phyloP scores from a whole-genome alignment of 78 protist species.

The Chrysochromulina parva region DNA sequence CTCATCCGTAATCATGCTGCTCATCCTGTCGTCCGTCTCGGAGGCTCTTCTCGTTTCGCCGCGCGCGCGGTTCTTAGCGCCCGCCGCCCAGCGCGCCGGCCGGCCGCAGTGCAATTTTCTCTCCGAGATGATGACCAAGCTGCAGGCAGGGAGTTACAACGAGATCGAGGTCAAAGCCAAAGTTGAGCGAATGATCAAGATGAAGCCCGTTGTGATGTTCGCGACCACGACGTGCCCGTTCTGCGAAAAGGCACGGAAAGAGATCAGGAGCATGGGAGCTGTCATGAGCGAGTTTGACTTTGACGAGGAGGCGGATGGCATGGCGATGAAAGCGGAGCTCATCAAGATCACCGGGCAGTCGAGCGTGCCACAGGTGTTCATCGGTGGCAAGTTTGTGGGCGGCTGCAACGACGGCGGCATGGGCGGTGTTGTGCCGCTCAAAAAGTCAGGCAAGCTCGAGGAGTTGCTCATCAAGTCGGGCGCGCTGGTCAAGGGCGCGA shows the following conservation, averaged over 20 bases:
- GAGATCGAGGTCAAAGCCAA: not conserved
- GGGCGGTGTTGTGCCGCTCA: conserved; percentile 8
- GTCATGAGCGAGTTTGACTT: not conserved
- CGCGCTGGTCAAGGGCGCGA: not conserved
- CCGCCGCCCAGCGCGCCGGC: too few species aligned
- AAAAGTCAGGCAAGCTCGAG: not conserved
- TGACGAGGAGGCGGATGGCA: not conserved
- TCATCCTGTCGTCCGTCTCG: too few species aligned
- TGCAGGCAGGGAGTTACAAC: not conserved
- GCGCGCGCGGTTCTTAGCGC: too few species aligned
- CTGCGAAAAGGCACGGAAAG: not conserved
- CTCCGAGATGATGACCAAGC: not conserved
- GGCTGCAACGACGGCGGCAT: conserved; percentile 12
- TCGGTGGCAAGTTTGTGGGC: not conserved
- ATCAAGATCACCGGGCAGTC: not conserved
- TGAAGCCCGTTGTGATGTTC: not conserved
- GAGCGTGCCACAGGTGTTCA: not conserved
- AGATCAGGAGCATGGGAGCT: not conserved
- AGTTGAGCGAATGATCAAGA: not conserved
- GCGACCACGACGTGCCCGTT: conserved; percentile 1
- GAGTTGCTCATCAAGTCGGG: not conserved
- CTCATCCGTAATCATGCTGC: too few species aligned
- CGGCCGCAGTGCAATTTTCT: too few species aligned
- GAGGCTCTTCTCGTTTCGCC: too few species aligned
- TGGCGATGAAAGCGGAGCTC: not conserved